A percentile compares a stretch with the other conserved stretches of the same genome.
Conservation (phyloP, 2,329 filamentous ascomycete genomes). For the Helminthosporium solani region DNA sequence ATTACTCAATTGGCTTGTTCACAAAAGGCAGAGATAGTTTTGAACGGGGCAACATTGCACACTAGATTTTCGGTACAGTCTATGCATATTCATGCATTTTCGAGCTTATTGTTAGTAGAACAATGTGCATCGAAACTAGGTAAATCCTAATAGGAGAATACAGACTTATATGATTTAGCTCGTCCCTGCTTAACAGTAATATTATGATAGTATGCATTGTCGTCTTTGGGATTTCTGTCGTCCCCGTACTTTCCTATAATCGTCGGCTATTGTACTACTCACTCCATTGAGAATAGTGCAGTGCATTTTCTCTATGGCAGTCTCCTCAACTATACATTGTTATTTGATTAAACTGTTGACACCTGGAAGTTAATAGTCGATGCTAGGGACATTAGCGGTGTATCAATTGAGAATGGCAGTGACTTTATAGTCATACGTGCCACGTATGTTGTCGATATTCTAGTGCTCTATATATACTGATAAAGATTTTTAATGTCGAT, state of each 20-base stretch:
- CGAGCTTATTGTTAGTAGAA: too few species aligned
- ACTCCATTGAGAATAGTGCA: neutral
- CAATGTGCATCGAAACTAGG: too few species aligned
- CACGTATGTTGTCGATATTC: constrained; percentile 4
- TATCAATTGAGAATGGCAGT: neutral
- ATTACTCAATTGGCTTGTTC: neutral
- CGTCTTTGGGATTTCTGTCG: neutral
- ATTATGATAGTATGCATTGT: constrained; percentile 1
- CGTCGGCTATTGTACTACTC: neutral
- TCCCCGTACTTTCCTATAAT: neutral
- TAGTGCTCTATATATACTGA: neutral
- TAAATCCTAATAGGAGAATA: neutral
- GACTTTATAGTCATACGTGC: constrained; percentile 1
- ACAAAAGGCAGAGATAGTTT: too few species aligned
- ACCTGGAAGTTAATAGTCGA: constrained; percentile 9
- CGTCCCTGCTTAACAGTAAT: neutral
- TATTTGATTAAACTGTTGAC: neutral
- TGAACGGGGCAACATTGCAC: too few species aligned
- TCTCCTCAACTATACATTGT: neutral
- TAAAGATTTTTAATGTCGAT: too few species aligned
- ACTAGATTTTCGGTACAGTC: too few species aligned
- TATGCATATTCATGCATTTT: too few species aligned
- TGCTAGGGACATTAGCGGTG: constrained; percentile 6
- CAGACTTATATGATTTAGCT: neutral
- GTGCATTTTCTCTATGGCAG: too few species aligned